Conservation (phyloP, 257 asterid genomes). For the Plectranthus barbatus region DNA sequence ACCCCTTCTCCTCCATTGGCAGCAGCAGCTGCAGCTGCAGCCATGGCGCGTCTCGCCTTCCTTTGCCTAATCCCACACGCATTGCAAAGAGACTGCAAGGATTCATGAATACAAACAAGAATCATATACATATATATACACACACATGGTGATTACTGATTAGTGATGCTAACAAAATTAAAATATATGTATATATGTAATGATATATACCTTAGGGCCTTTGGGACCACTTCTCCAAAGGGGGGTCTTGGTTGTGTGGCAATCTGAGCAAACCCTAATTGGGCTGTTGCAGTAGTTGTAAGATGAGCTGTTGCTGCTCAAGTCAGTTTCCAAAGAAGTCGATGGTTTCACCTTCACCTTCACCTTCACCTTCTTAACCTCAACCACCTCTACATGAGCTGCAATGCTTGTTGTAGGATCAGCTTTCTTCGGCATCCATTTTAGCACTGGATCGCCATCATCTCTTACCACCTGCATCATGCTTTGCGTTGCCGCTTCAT, state of each 20-base stretch:
- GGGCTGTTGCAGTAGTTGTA: constrained; percentile 40
- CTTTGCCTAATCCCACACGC: constrained; percentile 96
- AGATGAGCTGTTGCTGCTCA: constrained; percentile 47
- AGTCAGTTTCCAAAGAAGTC: constrained; percentile 36
- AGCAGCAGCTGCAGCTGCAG: constrained; percentile 24
- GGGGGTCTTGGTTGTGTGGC: constrained; percentile 95
- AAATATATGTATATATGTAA: too few species aligned
- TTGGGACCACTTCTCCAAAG: constrained; percentile 99
- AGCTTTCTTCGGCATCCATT: too few species aligned
- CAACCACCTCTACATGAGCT: constrained; percentile 23
- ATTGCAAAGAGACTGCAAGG: constrained; percentile 73
- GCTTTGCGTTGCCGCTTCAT: too few species aligned
- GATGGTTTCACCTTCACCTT: constrained; percentile 21
- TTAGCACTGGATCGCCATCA: too few species aligned
- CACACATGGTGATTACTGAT: background rate
- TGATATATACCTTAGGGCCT: constrained; percentile 99
- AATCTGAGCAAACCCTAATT: constrained; percentile 95
- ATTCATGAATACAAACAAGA: background rate
- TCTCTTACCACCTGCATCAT: too few species aligned
- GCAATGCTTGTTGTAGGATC: background rate
- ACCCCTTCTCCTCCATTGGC: constrained; percentile 8
- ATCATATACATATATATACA: background rate
- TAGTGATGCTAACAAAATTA: too few species aligned
- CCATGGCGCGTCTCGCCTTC: constrained; percentile 87
- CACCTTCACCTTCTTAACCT: constrained; percentile 19